Evolutionary conservation across 2,329 filamentous ascomycete species (phyloP), one percentile per base, ranked within the genome.

Genomic region (Aureobasidium sp.): DNA sequence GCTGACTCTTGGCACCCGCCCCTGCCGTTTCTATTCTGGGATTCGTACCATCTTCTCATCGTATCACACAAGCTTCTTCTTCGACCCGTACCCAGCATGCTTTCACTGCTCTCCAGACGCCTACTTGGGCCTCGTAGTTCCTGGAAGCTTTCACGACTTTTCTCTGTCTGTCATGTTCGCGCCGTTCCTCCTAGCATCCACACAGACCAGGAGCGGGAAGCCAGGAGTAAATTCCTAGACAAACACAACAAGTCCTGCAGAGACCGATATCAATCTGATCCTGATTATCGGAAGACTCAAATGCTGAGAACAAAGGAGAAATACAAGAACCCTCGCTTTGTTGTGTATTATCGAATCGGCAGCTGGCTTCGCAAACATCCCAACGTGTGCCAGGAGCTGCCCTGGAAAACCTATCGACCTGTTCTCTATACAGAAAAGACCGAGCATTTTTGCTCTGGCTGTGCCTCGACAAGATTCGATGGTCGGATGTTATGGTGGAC

Each of bases 21-120:
- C 52, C 52, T 55, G 9, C 53, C 29, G 45, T 44, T 57, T 57
- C 53, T 57, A 57, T 57, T 57, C 45, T 57, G 27, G 42, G 53
- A 41, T 29, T 7, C 37, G 3, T 7, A 45, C 27, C 25, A 20
- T 12, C 22, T 15, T 20, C 47, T 29, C 29, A 22, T 44, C 39
- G n/a, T 12, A 44, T 44, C 20, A 22, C 20, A 14, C 22, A 14
- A 44, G 9, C 20, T 44, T 22, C 22, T 44, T 25, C 20, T 44
- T 15, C 20, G 14, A 17, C 2, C 14, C 4, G n/a, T 42, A 12
- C 39, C 20, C n/a, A 14, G 2, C 9, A 20, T 42, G 39, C 20
- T 22, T 42, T n/a, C 39, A 5, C n/a, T 20, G 17, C 20, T 42
- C 2, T 5, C 20, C n/a, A 42, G 22, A 4, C 7, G 4, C 20